Conservation (phyloP, 1,284 basidiomycete species). For the Ganoderma lucidum region DNA sequence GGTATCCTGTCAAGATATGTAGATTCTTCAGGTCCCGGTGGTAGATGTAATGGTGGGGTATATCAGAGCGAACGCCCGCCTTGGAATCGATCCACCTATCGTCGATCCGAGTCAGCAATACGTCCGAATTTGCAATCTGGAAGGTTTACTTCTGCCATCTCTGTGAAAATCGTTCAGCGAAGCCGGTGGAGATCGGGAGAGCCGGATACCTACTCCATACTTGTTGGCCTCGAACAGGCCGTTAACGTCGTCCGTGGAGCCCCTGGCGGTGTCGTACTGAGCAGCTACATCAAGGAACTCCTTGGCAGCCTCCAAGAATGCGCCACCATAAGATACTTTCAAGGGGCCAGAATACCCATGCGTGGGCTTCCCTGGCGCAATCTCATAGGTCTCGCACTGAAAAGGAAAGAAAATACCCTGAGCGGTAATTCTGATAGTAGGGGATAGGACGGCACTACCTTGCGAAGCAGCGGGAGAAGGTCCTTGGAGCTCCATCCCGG, state of each 20-base stretch:
- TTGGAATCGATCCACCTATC: slow-evolving; percentile 56
- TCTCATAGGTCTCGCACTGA: slow-evolving; percentile 61
- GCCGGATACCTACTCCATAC: slow-evolving; percentile 36
- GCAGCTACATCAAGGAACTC: slow-evolving; percentile 56
- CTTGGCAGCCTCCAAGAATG: slow-evolving; percentile 47
- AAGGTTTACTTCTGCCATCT: slow-evolving; percentile 31
- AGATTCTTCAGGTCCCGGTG: slow-evolving; percentile 45
- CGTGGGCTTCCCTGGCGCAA: slow-evolving; percentile 40
- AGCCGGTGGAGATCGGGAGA: background rate
- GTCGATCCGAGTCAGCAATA: background rate
- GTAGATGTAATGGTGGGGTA: slow-evolving; percentile 65
- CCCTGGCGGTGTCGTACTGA: slow-evolving; percentile 48
- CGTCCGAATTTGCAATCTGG: slow-evolving; percentile 1
- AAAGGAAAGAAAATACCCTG: background rate
- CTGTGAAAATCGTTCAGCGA: slow-evolving; percentile 7
- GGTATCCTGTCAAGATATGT: slow-evolving; percentile 33
- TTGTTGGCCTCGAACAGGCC: slow-evolving; percentile 37
- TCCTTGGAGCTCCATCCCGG: slow-evolving; percentile 61
- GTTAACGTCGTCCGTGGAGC: slow-evolving; percentile 36
- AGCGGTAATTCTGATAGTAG: background rate
- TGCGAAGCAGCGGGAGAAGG: slow-evolving; percentile 59
- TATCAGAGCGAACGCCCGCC: slow-evolving; percentile 62
- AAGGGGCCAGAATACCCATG: slow-evolving; percentile 65
- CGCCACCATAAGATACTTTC: slow-evolving; percentile 53
- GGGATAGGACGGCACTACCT: slow-evolving; percentile 43